Conservation (phyloP, 108 stramenopile species). For the Mayamaea pseudoterrestris region DNA sequence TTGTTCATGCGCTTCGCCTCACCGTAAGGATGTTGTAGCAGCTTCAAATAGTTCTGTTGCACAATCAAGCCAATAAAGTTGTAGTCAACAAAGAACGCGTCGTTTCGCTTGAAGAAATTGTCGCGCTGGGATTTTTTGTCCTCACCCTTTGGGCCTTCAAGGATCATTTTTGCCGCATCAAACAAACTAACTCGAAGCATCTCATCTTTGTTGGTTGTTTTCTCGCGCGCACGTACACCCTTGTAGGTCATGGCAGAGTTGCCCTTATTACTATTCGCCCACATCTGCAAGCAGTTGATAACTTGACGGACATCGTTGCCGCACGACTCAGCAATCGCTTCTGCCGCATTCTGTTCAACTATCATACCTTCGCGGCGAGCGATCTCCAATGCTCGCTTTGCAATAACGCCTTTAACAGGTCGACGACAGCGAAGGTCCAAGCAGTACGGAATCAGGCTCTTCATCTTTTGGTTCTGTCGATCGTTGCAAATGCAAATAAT, state of each 20-base stretch:
- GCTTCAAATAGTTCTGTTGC: slow-evolving; percentile 89
- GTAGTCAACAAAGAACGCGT: slow-evolving; percentile 96
- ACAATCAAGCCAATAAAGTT: slow-evolving; percentile 85
- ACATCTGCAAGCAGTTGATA: slow-evolving; percentile 93
- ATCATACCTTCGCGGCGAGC: slow-evolving; percentile 70
- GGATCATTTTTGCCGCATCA: slow-evolving; percentile 75
- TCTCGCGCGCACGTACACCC: slow-evolving; percentile 61
- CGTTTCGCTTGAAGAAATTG: slow-evolving; percentile 67
- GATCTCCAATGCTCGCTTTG: slow-evolving; percentile 66
- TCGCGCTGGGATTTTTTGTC: slow-evolving; percentile 22
- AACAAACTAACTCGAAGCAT: slow-evolving; percentile 83
- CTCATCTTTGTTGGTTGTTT: slow-evolving; percentile 75
- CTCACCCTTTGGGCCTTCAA: slow-evolving; percentile 66
- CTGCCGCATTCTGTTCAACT: slow-evolving; percentile 84
- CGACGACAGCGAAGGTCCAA: slow-evolving; percentile 82
- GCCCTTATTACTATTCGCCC: slow-evolving; percentile 33
- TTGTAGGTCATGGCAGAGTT: slow-evolving; percentile 51
- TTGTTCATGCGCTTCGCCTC: slow-evolving; percentile 34
- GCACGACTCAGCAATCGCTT: slow-evolving; percentile 88
- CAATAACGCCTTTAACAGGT: slow-evolving; percentile 68
- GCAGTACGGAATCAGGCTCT: slow-evolving; percentile 83
- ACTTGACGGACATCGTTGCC: slow-evolving; percentile 96
- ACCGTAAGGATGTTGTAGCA: slow-evolving; percentile 30
- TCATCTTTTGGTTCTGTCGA: slow-evolving; percentile 82
- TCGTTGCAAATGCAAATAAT: slow-evolving; percentile 99